Evolutionary conservation across 345 rosid genomes (phyloP).

Genomic region (Salix exigua): DNA sequence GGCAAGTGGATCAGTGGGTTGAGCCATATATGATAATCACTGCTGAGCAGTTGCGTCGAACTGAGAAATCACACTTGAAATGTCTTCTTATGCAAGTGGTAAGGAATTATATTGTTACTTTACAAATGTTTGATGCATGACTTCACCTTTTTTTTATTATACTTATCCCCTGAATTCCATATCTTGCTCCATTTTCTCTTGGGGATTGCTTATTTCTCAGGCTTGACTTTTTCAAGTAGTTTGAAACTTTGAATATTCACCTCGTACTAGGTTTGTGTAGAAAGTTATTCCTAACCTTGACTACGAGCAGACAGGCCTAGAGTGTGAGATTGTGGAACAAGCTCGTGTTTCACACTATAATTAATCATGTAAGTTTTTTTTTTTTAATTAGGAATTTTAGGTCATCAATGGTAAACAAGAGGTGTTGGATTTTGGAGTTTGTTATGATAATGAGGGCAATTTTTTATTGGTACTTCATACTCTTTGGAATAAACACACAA

Average conservation of each 20-base stretch:
- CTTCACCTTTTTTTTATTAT: background rate
- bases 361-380: background rate
- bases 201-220: background rate
- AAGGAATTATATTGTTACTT: constrained; percentile 20
- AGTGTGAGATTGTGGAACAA: background rate
- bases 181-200: background rate
- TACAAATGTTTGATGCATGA: background rate
- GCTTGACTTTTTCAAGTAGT: background rate
- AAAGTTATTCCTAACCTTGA: background rate
- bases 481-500: background rate
- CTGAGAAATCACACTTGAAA: constrained; percentile 78
- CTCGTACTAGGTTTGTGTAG: background rate
- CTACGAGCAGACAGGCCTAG: background rate
- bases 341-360: background rate
- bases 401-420: background rate
- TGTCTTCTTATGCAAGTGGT: constrained; percentile 98
- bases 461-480: background rate
- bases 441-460: background rate
- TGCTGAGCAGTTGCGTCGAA: constrained; percentile 67
- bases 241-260: background rate
- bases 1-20: constrained; percentile 96
- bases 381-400: background rate
- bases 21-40: constrained; percentile 91
- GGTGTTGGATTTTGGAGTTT: background rate
- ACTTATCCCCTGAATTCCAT: background rate